Base-by-base conservation (phyloP, 805 yeast species). In the Jamesozyma piceae region DNA sequence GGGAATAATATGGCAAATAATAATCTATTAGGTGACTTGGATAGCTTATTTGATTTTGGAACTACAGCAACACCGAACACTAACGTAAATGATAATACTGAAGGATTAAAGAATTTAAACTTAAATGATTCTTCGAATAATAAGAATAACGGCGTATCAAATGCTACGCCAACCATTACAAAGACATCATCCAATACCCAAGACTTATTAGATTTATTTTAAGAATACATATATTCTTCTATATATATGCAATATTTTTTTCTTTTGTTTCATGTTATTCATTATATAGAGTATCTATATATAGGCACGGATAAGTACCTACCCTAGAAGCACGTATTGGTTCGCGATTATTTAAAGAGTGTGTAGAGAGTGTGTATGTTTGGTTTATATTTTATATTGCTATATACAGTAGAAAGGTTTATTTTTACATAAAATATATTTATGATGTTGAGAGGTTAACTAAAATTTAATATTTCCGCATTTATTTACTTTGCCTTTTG, bases 11-110 rank as follows among this genome's bases (percentile, higher is more conserved):
- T 66, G 3, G 73, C 14, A 14, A 17, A 24, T 5, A 41, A 32
- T 17, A 30, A 72, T 44, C 72, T 80, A 15, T 64, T 87, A 48
- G 83, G 78, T 48, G 95, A 86, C 51, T 69, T 87, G 55, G 85
- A 80, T 51, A 94, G 83, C 57, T 66, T 86, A 41, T 86, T 74
- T 41, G 62, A 63, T 35, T 78, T 66, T 52, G 69, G 38, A 57
- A 33, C 29, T 6, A 24, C 36, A 17, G 11, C 42, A 9, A 17
- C 24, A 21, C 21, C 35, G 14, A 28, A 35, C 1, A 8, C 32
- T 11, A 5, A 34, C 14, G 32, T 9, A 3, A 22, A 35, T n/a
- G 38, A 14, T 29, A 13, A 20, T 37, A 9, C 42, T 15, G 11
- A 21, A 22, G 29, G 27, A 15, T 27, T 39, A 5, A 22, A 29